Base-by-base conservation (phyloP, 2,329 filamentous ascomycete genomes). In the Eutypella sp. region DNA sequence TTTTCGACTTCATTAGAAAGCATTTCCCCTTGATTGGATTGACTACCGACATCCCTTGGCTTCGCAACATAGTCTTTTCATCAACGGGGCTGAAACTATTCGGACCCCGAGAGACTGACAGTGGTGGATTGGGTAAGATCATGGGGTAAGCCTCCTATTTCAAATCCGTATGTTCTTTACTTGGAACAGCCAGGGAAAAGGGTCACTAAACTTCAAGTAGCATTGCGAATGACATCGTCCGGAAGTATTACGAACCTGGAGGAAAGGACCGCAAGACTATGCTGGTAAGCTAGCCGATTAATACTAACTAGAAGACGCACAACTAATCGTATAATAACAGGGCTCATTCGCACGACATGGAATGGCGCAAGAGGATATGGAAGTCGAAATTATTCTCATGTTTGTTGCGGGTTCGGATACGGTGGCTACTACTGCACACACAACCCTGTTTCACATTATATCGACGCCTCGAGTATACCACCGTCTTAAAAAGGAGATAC, bases 381-480 rank as follows among this genome's bases (percentile, higher is more conserved):
- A 57, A 22, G 49, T 53, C 2, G 62, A 65, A 42, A 50, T 46
- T 2, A 47, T 62, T 18, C 48, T 63, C 33, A 48, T 52, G 45
- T 50, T 56, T 20, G 33, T 51, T 9, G 55, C 53, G 3, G 55
- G 75, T 5, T 72, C 71, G 2, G 75, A 79, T 48, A 77, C 71
- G 11, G 75, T 74, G 0, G 70, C 75, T 0, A 71, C 69, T 0
- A 67, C 68, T 2, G 64, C 79, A 4, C 69, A 75, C 3, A 61
- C 68, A 31, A 73, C 69, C 3, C 42, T 78, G 37, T 65, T 78
- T 23, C 70, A 73, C 56, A 57, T 78, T 46, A 67, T 70, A 25
- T 72, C 68, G 10, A 67, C 66, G 20, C 74, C 73, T 0, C 64
- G 63, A 1, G 65, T 73, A 0, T 68, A 72, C 42, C 46, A 51